Percentiles rank a stretch among this genome's conserved stretches.
These are phyloP conservation scores for Colletotrichum abscissum DNA, from an alignment of 2,329 filamentous ascomycete genomes.

Conservation along the genomic window DNA sequence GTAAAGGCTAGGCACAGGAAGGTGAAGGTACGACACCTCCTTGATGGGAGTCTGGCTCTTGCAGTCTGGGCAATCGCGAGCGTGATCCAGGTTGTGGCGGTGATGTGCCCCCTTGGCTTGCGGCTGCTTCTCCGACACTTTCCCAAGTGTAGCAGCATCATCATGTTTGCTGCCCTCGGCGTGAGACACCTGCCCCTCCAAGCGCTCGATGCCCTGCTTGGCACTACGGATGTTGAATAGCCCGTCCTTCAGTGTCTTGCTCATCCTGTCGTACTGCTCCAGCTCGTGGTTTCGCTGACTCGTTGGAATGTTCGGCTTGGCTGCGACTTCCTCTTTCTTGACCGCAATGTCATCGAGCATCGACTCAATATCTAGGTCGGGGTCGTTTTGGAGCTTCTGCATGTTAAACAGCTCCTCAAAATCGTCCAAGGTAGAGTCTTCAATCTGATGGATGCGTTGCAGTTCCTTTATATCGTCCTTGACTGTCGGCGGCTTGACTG, in stretches of 20 bases:
- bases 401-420: slow-evolving; percentile 59
- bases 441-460: slow-evolving; percentile 63
- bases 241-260: slow-evolving; percentile 61
- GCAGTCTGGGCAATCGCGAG: slow-evolving; percentile 11
- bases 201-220: slow-evolving; percentile 67
- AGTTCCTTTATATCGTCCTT: slow-evolving; percentile 67
- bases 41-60: slow-evolving; percentile 3
- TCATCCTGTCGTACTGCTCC: slow-evolving; percentile 61
- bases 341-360: slow-evolving; percentile 36
- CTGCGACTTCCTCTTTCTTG: slow-evolving; percentile 34
- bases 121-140: slow-evolving; percentile 20
- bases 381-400: slow-evolving; percentile 9
- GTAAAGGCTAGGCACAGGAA: slow-evolving; percentile 62
- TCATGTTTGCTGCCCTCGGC: slow-evolving; percentile 43
- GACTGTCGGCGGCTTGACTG: slow-evolving; percentile 64
- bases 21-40: slow-evolving; percentile 47
- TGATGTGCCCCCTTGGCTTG: slow-evolving; percentile 14
- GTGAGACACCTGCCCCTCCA: slow-evolving; percentile 63
- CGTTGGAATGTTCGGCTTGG: slow-evolving; percentile 34
- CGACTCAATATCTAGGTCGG: slow-evolving; percentile 32
- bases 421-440: slow-evolving; percentile 71
- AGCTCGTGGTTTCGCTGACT: slow-evolving; percentile 52
- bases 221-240: slow-evolving; percentile 64
- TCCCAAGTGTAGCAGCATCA: background rate
- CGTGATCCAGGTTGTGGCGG: background rate